These are phyloP conservation scores for Colletotrichum magnum DNA, from an alignment of 2,329 filamentous ascomycete species.

Conservation along the genomic window DNA sequence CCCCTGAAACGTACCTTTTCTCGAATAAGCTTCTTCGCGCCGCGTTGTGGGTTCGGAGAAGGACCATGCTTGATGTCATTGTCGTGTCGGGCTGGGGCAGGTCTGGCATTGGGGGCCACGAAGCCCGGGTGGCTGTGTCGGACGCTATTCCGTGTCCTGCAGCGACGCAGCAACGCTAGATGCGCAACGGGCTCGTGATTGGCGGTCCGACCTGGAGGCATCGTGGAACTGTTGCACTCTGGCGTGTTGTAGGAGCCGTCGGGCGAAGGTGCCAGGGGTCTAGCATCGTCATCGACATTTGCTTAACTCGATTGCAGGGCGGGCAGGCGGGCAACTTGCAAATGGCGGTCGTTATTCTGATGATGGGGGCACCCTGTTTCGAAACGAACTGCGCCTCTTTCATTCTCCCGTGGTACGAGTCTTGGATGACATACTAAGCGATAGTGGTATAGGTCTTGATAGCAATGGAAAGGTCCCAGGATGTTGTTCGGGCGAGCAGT, in stretches of 20 bases:
- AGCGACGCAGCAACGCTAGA: conserved; percentile 15
- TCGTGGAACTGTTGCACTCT: conserved; percentile 11
- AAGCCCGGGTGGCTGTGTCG: conserved; percentile 37
- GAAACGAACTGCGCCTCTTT: conserved; percentile 20
- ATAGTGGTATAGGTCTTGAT: neutral
- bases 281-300: neutral
- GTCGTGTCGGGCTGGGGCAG: neutral
- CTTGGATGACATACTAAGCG: neutral
- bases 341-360: conserved; percentile 14
- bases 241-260: neutral
- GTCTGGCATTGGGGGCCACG: conserved; percentile 32
- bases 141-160: conserved; percentile 28
- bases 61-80: conserved; percentile 33
- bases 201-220: conserved; percentile 11
- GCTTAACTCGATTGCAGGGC: conserved; percentile 5
- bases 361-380: conserved; percentile 24
- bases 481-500: conserved; percentile 13
- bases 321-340: neutral
- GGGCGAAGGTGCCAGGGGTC: conserved; percentile 3
- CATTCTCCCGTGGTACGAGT: neutral
- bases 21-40: conserved; percentile 42
- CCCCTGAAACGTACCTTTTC: conserved; percentile 21
- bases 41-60: conserved; percentile 29
- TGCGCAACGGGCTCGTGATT: conserved; percentile 13
- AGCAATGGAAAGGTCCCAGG: neutral